phyloP scores from a whole-genome alignment of 352 stramenopile genomes.

The Globisporangium nodosum region DNA sequence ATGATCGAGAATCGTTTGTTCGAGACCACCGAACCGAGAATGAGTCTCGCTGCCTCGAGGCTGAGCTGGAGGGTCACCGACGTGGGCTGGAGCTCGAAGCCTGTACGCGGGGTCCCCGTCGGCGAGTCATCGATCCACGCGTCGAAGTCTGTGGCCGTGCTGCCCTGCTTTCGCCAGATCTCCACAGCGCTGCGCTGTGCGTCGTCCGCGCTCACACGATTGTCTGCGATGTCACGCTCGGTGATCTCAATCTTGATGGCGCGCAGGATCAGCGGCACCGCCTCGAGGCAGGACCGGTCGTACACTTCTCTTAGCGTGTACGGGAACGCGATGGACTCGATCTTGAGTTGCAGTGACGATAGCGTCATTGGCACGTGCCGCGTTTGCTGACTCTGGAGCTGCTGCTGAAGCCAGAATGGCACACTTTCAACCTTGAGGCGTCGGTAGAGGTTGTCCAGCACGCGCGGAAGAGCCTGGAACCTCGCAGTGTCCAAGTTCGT shows the following conservation, averaged over 20 bases:
- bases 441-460: conserved; percentile 42
- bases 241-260: conserved; percentile 69
- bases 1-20: conserved; percentile 70
- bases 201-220: conserved; percentile 25
- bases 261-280: conserved; percentile 45
- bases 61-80: conserved; percentile 39
- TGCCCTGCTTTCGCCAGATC: conserved; percentile 34
- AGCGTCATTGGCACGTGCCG: conserved; percentile 49
- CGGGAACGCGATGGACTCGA: conserved; percentile 49
- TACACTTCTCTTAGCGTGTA: conserved; percentile 59
- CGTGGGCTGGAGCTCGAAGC: conserved; percentile 55
- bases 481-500: conserved; percentile 17
- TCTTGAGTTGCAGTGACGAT: conserved; percentile 30
- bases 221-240: conserved; percentile 29
- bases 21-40: conserved; percentile 40
- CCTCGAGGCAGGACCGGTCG: conserved; percentile 53
- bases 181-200: conserved; percentile 48
- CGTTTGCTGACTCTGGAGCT: conserved; percentile 30
- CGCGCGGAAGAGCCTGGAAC: conserved; percentile 38
- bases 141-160: conserved; percentile 46
- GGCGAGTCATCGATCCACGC: conserved; percentile 57
- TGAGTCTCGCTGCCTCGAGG: conserved; percentile 41
- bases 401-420: conserved; percentile 33
- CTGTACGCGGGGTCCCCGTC: conserved; percentile 32
- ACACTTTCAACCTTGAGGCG: conserved; percentile 49